Percentiles rank a stretch among this genome's conserved stretches.
Conservation (phyloP, 2,329 filamentous ascomycete genomes). For the Aspergillus viridinutans region DNA sequence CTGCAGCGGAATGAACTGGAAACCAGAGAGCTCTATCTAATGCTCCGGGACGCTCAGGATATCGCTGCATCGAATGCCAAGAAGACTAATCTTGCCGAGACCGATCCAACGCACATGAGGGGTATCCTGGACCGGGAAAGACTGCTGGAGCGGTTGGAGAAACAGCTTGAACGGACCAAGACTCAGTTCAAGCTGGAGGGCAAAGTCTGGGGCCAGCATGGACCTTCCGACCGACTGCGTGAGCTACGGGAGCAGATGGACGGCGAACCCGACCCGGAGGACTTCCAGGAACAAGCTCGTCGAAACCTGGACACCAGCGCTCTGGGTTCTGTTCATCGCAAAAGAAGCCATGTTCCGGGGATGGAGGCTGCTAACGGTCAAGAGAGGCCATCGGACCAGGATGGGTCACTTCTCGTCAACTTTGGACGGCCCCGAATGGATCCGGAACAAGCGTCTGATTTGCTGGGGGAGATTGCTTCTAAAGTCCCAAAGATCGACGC, state of each 20-base stretch:
- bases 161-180: constrained; percentile 93
- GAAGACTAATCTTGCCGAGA: constrained; percentile 54
- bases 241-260: constrained; percentile 96
- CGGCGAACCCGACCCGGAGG: constrained; percentile 50
- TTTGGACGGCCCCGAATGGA: constrained; percentile 64
- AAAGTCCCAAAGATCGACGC: constrained; percentile 72
- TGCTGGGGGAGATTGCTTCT: constrained; percentile 68
- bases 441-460: constrained; percentile 58
- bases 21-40: constrained; percentile 92
- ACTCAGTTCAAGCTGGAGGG: constrained; percentile 97
- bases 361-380: constrained; percentile 35
- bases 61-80: constrained; percentile 85
- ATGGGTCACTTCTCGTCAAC: constrained; percentile 67
- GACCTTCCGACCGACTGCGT: constrained; percentile 85
- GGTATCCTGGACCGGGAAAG: constrained; percentile 90
- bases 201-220: constrained; percentile 79
- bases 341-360: constrained; percentile 40
- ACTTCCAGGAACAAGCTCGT: constrained; percentile 53
- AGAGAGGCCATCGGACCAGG: constrained; percentile 47
- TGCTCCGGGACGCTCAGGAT: constrained; percentile 96
- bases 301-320: constrained; percentile 67
- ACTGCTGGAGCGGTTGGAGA: constrained; percentile 89
- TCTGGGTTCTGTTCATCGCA: constrained; percentile 67
- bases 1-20: constrained; percentile 93
- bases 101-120: constrained; percentile 73